phyloP scores from a whole-genome alignment of 2,329 filamentous ascomycete species.

The Scedosporium dehoogii region DNA sequence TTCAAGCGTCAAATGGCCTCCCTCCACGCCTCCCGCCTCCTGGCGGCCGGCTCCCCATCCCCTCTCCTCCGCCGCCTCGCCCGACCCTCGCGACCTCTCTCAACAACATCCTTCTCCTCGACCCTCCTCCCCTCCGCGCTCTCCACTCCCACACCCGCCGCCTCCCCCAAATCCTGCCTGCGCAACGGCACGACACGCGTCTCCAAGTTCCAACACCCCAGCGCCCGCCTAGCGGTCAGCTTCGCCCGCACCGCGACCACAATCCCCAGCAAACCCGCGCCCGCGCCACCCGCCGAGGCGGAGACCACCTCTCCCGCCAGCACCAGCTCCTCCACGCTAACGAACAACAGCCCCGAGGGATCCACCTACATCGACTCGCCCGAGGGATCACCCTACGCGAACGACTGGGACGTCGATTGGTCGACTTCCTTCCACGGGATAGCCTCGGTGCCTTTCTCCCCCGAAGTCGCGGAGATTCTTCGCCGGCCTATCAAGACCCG shows the following conservation, averaged over 20 bases:
- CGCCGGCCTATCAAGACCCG: slow-evolving; percentile 55
- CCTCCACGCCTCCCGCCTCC: not conserved
- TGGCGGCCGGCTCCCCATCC: not conserved
- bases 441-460: slow-evolving; percentile 57
- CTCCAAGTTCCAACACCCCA: not conserved
- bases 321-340: not conserved
- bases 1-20: not conserved
- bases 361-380: slow-evolving; percentile 6
- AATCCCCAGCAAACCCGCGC: not conserved
- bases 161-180: not conserved
- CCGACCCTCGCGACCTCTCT: not conserved
- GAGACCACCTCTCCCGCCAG: not conserved
- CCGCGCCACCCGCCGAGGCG: not conserved
- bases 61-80: slow-evolving; percentile 3
- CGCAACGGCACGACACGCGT: not conserved
- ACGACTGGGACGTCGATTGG: slow-evolving; percentile 53
- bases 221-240: not conserved
- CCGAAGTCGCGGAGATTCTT: slow-evolving; percentile 59
- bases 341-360: not conserved
- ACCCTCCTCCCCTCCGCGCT: slow-evolving; percentile 4
- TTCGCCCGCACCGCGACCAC: not conserved
- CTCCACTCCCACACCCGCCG: slow-evolving; percentile 5
- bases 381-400: slow-evolving; percentile 7
- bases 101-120: not conserved
- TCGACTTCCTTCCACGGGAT: slow-evolving; percentile 74